Percentiles rank a stretch among this genome's conserved stretches.
Evolutionary conservation across 2,329 filamentous ascomycete species (phyloP).

Genomic region (Lecanicillium sp.): DNA sequence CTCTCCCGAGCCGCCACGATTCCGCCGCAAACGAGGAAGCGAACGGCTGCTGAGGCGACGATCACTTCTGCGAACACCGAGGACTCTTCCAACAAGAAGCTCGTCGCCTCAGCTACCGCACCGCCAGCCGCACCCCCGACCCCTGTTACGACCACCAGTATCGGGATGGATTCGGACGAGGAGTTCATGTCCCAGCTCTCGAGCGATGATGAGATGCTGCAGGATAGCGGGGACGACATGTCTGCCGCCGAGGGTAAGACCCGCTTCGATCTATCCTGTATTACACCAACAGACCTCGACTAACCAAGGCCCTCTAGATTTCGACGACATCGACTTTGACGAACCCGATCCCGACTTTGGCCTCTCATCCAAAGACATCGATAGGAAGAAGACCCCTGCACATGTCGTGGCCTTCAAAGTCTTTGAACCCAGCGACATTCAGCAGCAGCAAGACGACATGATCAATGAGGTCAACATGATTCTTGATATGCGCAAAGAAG

Average conservation of each 20-base stretch:
- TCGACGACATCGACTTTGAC: constrained; percentile 50
- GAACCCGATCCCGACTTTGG: constrained; percentile 48
- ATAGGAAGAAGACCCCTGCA: constrained; percentile 62
- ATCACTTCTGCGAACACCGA: constrained; percentile 38
- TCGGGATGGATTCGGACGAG: constrained; percentile 89
- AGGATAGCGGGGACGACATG: constrained; percentile 69
- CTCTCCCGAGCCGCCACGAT: constrained; percentile 38
- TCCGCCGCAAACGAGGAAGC: constrained; percentile 52
- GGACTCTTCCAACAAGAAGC: constrained; percentile 42
- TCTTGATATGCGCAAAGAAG: constrained; percentile 80
- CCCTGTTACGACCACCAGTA: constrained; percentile 44
- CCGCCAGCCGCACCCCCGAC: constrained; percentile 45
- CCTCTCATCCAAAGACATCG: constrained; percentile 51
- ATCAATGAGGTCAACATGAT: constrained; percentile 88
- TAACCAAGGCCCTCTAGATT: constrained; percentile 46
- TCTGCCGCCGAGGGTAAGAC: constrained; percentile 43
- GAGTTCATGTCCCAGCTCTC: constrained; percentile 83
- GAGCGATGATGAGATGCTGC: constrained; percentile 63
- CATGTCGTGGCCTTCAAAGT: constrained; percentile 85
- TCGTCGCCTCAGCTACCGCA: constrained; percentile 46
- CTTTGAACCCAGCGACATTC: constrained; percentile 71
- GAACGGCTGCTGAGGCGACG: constrained; percentile 60
- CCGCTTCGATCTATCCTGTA: no score
- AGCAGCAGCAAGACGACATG: constrained; percentile 70
- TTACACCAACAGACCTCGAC: constrained; percentile 12